Base-by-base conservation (phyloP, 2,329 filamentous ascomycete genomes). In the Delphinella strobiligena region DNA sequence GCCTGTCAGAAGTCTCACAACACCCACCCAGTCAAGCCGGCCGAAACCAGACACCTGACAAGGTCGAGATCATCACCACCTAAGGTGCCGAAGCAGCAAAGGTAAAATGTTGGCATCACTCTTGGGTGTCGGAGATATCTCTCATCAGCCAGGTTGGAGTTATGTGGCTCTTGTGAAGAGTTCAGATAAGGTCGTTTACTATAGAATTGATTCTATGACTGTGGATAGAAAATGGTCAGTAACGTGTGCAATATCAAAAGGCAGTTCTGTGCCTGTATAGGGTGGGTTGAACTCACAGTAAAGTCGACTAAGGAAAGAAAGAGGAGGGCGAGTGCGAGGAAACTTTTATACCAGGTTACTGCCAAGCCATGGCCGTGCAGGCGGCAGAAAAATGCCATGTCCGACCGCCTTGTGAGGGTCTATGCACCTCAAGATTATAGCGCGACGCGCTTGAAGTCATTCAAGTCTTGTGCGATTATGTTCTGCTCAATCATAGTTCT, bases 191-290 rank as follows among this genome's bases (percentile, higher is more conserved):
- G 82, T 87, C 78, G 78, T 84, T 74, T 80, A 88, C 86, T 94
- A 87, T 88, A 93, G 82, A 93, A 93, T 84, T 85, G 84, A 89
- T 89, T 88, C 83, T 86, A 55, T 58, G 54, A 56, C n/a, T n/a
- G 29, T 44, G 41, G 36, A n/a, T n/a, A 18, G 31, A 15, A 14
- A 22, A 16, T 31, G 17, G 37, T 40, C 11, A 35, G 35, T 18
- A 22, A 12, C 4, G 16, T 4, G 14, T 15, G 7, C 15, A 12
- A 15, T 8, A 19, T n/a, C n/a, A n/a, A n/a, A n/a, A n/a, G n/a
- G n/a, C n/a, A n/a, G n/a, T n/a, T n/a, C n/a, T n/a, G n/a, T n/a
- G n/a, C n/a, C n/a, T n/a, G 34, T 5, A 17, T 14, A 19, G 14
- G 14, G 12, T 31, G 12, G 24, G 19, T 19, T 5, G 27, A n/a